A percentile compares a stretch with the other conserved stretches of the same genome.
Evolutionary conservation across 164 flowering plant genomes (phyloP).

Genomic region (Aristolochia fimbriata): DNA sequence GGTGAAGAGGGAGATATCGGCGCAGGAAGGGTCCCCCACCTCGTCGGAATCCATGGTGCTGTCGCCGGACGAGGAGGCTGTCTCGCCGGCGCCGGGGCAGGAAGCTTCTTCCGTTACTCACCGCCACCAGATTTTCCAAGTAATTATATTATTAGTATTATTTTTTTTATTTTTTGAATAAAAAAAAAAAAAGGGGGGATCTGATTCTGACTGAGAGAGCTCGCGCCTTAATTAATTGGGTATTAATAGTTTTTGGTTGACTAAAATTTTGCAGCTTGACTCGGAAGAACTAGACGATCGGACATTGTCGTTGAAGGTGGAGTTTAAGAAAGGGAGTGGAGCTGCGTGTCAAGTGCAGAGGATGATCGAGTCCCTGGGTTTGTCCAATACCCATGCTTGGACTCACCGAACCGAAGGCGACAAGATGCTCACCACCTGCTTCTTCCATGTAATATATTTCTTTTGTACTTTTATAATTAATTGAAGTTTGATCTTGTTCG

Average conservation of each 20-base stretch:
- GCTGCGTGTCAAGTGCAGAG: constrained; percentile 5
- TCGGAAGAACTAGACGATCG: constrained; percentile 6
- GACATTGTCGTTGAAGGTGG: constrained; percentile 1
- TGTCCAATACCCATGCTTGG: constrained; percentile 1
- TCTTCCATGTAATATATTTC: constrained; percentile 1
- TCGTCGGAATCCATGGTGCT: not conserved
- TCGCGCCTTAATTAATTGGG: not conserved
- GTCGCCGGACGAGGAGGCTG: not conserved
- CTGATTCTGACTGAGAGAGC: not conserved
- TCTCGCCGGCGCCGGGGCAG: not conserved
- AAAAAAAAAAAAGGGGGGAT: too few relatives aligned
- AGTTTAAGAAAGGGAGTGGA: constrained; percentile 1
- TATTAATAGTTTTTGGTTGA: not conserved
- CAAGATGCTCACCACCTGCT: constrained; percentile 9
- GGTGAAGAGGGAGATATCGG: constrained; percentile 1
- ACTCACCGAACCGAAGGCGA: constrained; percentile 3
- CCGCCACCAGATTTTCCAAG: constrained; percentile 7
- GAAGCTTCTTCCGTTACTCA: not conserved
- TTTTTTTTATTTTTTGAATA: not conserved
- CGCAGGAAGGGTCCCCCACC: constrained; percentile 1
- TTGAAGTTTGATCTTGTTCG: too few relatives aligned
- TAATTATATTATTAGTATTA: not conserved
- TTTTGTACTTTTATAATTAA: too few relatives aligned
- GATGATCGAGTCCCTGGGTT: constrained; percentile 7
- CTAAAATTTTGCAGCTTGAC: not conserved